Evolutionary conservation across 2,329 filamentous ascomycete genomes (phyloP).

Genomic region (Magnaporthiopsis rhizophila): DNA sequence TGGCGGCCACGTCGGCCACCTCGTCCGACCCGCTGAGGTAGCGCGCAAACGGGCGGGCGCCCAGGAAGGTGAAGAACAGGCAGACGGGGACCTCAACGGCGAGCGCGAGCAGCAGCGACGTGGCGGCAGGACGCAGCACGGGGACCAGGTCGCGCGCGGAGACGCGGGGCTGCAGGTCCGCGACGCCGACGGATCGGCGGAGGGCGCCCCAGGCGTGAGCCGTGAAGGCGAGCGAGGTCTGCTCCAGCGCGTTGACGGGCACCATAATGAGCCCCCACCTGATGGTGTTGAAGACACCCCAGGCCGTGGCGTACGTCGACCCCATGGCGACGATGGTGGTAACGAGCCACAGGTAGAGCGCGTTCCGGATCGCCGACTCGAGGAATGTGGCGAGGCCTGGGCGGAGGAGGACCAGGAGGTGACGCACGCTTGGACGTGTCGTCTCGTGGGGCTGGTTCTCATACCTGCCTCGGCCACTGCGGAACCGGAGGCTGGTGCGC

Average conservation of each 20-base stretch:
- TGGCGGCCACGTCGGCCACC: constrained; percentile 52
- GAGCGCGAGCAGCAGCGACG: constrained; percentile 45
- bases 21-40: constrained; percentile 50
- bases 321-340: constrained; percentile 56
- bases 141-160: constrained; percentile 15
- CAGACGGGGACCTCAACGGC: constrained; percentile 53
- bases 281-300: constrained; percentile 68
- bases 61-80: constrained; percentile 52
- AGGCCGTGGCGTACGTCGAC: constrained; percentile 59
- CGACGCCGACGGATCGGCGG: constrained; percentile 23
- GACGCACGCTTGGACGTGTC: constrained; percentile 29
- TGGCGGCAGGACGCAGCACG: constrained; percentile 44
- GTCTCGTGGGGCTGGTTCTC: too few species aligned
- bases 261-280: constrained; percentile 70
- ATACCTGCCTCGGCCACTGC: constrained; percentile 3
- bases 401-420: constrained; percentile 41
- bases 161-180: constrained; percentile 12
- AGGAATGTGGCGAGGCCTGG: constrained; percentile 52
- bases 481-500: constrained; percentile 24
- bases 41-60: constrained; percentile 50
- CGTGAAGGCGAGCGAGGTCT: constrained; percentile 55
- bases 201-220: constrained; percentile 57
- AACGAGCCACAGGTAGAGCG: constrained; percentile 64
- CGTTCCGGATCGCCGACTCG: constrained; percentile 61
- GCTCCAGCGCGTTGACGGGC: constrained; percentile 58